Base-by-base conservation (phyloP, 139 green algal genomes). In the Pleodorina starrii region DNA sequence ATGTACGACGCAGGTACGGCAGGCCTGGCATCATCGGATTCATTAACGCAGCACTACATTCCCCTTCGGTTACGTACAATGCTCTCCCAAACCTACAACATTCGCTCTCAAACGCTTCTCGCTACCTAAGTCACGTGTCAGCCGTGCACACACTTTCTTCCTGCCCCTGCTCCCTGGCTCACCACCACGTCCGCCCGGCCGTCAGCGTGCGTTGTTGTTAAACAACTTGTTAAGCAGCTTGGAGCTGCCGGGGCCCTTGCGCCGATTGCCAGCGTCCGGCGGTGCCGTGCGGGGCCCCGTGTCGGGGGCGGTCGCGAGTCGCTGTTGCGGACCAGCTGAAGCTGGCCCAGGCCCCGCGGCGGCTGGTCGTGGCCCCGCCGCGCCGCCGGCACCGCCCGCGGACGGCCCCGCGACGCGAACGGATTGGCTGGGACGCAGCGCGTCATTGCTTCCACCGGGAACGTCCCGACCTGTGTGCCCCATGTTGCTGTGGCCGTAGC, bases 201-300 rank as follows among this genome's bases (percentile, higher is more conserved):
- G 16, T 76, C 68, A 76, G 68, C 68, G 68, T 25, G 68, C 68
- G 46, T 46, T 76, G 76, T 21, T 46, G 48, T 48, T 76, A 29
- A 86, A 76, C 40, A 86, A 10, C 42, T 86, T 86, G 59, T 73
- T 73, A 5, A 86, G 80, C 80, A 86, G 32, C 43, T 86, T 86
- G 4, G 57, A 60, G 80, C 80, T 86, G 27, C 36, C 14, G 5
- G 54, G 57, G 3, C 36, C 38, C 23, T 73, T 73, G 46, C 54
- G 35, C 51, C 40, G 40, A 38, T 73, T 73, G 14, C 7, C 23
- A 80, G 72, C 38, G 35, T 77, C 69, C 17, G 36, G 35, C 16
- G 69, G 36, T 32, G 40, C 35, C 40, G 69, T 11, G 38, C 69
- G 35, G 69, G 69, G 36, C 1, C 69, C 16, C 27, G 69, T 1